A percentile compares a stretch with the other conserved stretches of the same genome.
Evolutionary conservation across 257 asterid species (phyloP).

Genomic region (Nicotiana tabacum): DNA sequence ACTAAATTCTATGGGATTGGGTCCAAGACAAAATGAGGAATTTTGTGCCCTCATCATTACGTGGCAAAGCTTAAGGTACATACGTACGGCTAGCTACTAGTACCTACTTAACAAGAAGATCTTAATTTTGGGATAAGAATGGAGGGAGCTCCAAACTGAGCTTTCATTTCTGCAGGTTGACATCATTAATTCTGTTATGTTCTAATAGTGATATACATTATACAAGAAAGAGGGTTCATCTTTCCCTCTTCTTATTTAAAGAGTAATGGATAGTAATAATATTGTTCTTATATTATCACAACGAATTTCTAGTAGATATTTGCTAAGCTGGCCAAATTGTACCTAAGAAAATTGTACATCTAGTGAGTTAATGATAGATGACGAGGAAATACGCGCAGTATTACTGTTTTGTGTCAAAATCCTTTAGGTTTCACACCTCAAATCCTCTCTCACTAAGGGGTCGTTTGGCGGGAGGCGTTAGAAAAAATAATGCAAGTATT

Average conservation of each 20-base stretch:
- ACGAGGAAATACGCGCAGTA: neutral
- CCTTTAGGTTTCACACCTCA: neutral
- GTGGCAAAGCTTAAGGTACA: neutral
- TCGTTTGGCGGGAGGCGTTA: no score
- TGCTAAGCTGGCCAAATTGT: neutral
- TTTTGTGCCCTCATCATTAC: neutral
- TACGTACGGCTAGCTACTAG: neutral
- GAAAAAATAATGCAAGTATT: no score
- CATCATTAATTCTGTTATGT: neutral
- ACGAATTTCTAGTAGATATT: neutral
- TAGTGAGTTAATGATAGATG: neutral
- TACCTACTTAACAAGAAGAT: neutral
- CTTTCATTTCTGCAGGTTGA: neutral
- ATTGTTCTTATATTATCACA: neutral
- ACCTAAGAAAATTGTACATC: neutral
- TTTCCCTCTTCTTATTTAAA: neutral
- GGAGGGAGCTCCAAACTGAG: neutral
- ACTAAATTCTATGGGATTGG: neutral
- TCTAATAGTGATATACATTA: neutral
- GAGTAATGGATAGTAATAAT: no score
- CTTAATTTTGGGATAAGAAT: neutral
- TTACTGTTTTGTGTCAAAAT: neutral
- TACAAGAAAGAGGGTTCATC: neutral
- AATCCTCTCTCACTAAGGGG: neutral
- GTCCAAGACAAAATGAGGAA: neutral